phyloP scores from a whole-genome alignment of 768 basidiomycete species.

The Lentinula sp. region DNA sequence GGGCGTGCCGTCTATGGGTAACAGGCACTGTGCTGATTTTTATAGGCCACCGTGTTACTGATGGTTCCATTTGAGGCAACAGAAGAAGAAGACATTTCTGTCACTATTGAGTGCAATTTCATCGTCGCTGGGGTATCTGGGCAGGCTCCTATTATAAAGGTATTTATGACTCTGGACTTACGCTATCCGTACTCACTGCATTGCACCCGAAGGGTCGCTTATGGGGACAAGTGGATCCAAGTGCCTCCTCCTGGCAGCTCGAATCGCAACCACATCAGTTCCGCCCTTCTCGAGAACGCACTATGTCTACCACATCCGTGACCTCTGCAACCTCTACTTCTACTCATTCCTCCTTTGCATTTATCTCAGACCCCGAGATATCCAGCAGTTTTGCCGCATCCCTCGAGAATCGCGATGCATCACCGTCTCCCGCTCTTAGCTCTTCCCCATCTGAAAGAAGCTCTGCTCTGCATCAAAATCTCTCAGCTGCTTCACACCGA shows the following conservation, averaged over 20 bases:
- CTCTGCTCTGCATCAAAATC: conserved; percentile 21
- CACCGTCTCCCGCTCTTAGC: conserved; percentile 44
- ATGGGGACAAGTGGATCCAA: conserved; percentile 62
- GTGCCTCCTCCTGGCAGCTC: conserved; percentile 72
- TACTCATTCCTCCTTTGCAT: conserved; percentile 75
- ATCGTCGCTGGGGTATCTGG: conserved; percentile 71
- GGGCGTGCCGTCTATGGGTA: background rate
- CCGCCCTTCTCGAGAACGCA: conserved; percentile 59
- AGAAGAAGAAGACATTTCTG: conserved; percentile 69
- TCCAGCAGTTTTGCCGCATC: conserved; percentile 83
- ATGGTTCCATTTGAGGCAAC: conserved; percentile 67
- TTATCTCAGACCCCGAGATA: conserved; percentile 80
- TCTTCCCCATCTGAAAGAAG: conserved; percentile 56
- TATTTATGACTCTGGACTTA: conserved; percentile 16
- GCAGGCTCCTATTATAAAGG: conserved; percentile 69
- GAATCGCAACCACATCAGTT: conserved; percentile 50
- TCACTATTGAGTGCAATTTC: conserved; percentile 63
- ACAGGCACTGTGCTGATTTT: conserved; percentile 14
- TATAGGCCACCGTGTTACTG: conserved; percentile 69
- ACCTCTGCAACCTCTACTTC: conserved; percentile 56
- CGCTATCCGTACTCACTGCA: background rate
- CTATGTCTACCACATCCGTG: conserved; percentile 71
- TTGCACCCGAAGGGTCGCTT: conserved; percentile 51
- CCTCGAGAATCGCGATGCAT: conserved; percentile 64
- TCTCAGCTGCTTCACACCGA: conserved; percentile 23